phyloP scores from a whole-genome alignment of 1,139 yeast species.

The Yamadazyma dushanensis region DNA sequence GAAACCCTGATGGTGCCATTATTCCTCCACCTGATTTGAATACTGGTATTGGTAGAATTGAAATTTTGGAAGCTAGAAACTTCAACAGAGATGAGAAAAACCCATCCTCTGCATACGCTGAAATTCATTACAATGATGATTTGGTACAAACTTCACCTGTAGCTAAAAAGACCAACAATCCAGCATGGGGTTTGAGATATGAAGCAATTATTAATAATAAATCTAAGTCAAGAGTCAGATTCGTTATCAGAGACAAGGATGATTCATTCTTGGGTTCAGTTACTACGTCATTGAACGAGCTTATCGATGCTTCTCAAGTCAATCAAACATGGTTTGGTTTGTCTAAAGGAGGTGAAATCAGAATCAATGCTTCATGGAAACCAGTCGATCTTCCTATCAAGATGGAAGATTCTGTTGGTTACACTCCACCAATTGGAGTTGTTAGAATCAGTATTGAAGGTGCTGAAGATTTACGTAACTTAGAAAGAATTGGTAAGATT shows the following conservation, averaged over 20 bases:
- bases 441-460: slow-evolving; percentile 70
- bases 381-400: slow-evolving; percentile 63
- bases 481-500: slow-evolving; percentile 85
- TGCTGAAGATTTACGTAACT: slow-evolving; percentile 75
- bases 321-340: slow-evolving; percentile 76
- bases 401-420: slow-evolving; percentile 71
- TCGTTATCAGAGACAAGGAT: slow-evolving; percentile 61
- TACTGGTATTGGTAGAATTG: slow-evolving; percentile 80
- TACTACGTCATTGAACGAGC: slow-evolving; percentile 63
- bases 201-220: slow-evolving; percentile 79
- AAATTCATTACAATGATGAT: slow-evolving; percentile 64
- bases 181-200: slow-evolving; percentile 63
- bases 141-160: slow-evolving; percentile 55
- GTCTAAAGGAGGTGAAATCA: slow-evolving; percentile 69
- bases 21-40: slow-evolving; percentile 90
- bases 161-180: slow-evolving; percentile 62
- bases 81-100: slow-evolving; percentile 34
- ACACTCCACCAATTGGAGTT: slow-evolving; percentile 91
- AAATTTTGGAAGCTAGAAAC: slow-evolving; percentile 53
- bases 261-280: slow-evolving; percentile 62
- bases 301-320: slow-evolving; percentile 75
- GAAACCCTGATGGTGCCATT: slow-evolving; percentile 79
- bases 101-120: slow-evolving; percentile 66
- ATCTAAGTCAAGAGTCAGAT: slow-evolving; percentile 63
- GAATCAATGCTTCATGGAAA: slow-evolving; percentile 75